Conservation (phyloP, 2,329 filamentous ascomycete genomes). For the Pseudogymnoascus sp. region DNA sequence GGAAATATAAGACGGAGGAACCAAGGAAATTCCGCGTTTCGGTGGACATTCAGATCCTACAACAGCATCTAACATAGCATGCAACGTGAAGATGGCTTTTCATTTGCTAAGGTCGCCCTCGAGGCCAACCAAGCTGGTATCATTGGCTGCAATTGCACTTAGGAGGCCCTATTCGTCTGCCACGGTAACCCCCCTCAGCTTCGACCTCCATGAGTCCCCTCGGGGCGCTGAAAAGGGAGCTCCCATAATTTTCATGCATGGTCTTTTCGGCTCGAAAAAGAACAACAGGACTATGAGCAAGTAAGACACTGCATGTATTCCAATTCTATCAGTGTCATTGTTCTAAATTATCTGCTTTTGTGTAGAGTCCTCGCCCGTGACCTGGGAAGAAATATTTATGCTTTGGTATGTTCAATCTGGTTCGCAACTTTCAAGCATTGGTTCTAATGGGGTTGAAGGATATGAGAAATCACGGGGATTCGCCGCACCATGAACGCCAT, state of each 20-base stretch:
- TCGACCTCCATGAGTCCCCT: constrained; percentile 57
- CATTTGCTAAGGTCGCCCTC: not conserved
- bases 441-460: constrained; percentile 46
- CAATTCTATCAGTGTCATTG: not conserved
- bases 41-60: not conserved
- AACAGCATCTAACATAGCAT: not conserved
- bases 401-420: constrained; percentile 49
- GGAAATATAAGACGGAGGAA: constrained; percentile 1
- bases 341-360: not conserved
- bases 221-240: constrained; percentile 33
- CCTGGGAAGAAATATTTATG: constrained; percentile 71
- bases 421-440: constrained; percentile 9
- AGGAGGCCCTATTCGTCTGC: not conserved
- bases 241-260: constrained; percentile 84
- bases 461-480: constrained; percentile 87
- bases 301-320: constrained; percentile 44
- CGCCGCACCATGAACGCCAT: constrained; percentile 66
- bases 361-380: constrained; percentile 70
- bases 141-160: constrained; percentile 1
- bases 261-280: constrained; percentile 88
- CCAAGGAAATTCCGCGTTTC: not conserved
- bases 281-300: constrained; percentile 94
- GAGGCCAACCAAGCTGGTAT: not conserved
- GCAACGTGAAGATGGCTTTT: not conserved
- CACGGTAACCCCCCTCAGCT: constrained; percentile 40